These are phyloP conservation scores for Xylariaceae sp. DNA, from an alignment of 2,329 filamentous ascomycete species.

Conservation along the genomic window DNA sequence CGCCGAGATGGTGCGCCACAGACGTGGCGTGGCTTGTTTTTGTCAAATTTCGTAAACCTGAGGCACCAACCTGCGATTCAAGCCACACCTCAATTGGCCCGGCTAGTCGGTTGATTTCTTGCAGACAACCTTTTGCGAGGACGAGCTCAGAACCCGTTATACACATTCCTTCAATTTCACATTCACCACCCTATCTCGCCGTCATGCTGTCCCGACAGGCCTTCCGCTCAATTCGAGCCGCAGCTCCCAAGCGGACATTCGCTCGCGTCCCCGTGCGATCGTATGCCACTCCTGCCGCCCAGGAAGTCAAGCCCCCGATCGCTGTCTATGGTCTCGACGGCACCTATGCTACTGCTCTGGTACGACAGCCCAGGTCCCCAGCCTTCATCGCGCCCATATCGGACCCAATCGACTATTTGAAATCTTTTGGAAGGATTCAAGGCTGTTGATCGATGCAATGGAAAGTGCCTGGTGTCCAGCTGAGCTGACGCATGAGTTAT, in stretches of 20 bases:
- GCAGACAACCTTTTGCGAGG: slow-evolving; percentile 20
- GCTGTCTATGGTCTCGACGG: slow-evolving; percentile 94
- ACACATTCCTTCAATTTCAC: slow-evolving; percentile 17
- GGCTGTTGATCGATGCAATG: slow-evolving; percentile 4
- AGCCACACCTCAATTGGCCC: slow-evolving; percentile 20
- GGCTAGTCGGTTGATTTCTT: slow-evolving; percentile 22
- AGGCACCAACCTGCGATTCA: slow-evolving; percentile 6
- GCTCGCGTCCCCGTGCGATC: slow-evolving; percentile 62
- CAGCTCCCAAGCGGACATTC: slow-evolving; percentile 55
- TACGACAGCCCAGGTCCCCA: slow-evolving; percentile 49
- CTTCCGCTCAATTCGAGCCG: slow-evolving; percentile 52
- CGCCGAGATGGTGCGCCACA: too few relatives aligned
- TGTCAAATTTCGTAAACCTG: neutral
- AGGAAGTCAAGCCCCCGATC: slow-evolving; percentile 77
- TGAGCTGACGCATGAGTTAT: slow-evolving; percentile 34
- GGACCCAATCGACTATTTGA: neutral
- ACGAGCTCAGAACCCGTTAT: slow-evolving; percentile 13
- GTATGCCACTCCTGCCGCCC: slow-evolving; percentile 66
- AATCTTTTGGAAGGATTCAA: slow-evolving; percentile 4
- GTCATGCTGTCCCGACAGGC: slow-evolving; percentile 59
- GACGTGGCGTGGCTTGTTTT: slow-evolving; percentile 6
- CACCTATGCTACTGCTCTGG: slow-evolving; percentile 97
- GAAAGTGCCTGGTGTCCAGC: neutral
- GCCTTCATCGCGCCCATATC: neutral
- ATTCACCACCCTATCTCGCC: slow-evolving; percentile 16